These are phyloP conservation scores for Dothideomycetidae sp. DNA, from an alignment of 2,329 filamentous ascomycete species.

Conservation along the genomic window DNA sequence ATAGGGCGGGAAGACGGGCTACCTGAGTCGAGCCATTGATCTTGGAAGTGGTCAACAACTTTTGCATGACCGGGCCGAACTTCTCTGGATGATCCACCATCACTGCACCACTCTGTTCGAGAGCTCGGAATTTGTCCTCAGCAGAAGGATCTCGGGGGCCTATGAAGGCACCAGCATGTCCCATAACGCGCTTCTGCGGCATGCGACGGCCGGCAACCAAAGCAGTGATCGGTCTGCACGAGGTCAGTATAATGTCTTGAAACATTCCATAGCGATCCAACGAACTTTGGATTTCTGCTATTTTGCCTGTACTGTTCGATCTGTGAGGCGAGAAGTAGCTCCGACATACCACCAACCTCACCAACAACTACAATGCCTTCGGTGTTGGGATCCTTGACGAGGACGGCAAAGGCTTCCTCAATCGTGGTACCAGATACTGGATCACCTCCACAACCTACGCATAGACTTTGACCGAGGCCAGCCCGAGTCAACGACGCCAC, in stretches of 20 bases:
- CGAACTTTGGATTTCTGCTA: neutral
- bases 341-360: slow-evolving; percentile 55
- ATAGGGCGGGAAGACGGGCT: neutral
- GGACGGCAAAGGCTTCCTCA: slow-evolving; percentile 52
- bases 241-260: slow-evolving; percentile 12
- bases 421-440: slow-evolving; percentile 60
- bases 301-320: slow-evolving; percentile 45
- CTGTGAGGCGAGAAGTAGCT: slow-evolving; percentile 60
- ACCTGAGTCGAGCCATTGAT: slow-evolving; percentile 16
- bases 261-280: neutral
- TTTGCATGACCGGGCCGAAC: slow-evolving; percentile 55
- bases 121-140: slow-evolving; percentile 48
- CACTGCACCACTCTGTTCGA: slow-evolving; percentile 51
- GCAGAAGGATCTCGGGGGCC: slow-evolving; percentile 51
- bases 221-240: slow-evolving; percentile 52
- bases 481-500: slow-evolving; percentile 59
- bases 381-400: slow-evolving; percentile 52
- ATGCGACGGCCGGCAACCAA: slow-evolving; percentile 54
- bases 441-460: slow-evolving; percentile 66
- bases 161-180: slow-evolving; percentile 62
- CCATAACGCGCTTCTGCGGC: slow-evolving; percentile 55
- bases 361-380: slow-evolving; percentile 59
- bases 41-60: slow-evolving; percentile 31
- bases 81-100: slow-evolving; percentile 65
- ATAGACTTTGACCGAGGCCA: slow-evolving; percentile 64